phyloP scores from a whole-genome alignment of 345 rosid species.

The Bretschneidera sinensis region DNA sequence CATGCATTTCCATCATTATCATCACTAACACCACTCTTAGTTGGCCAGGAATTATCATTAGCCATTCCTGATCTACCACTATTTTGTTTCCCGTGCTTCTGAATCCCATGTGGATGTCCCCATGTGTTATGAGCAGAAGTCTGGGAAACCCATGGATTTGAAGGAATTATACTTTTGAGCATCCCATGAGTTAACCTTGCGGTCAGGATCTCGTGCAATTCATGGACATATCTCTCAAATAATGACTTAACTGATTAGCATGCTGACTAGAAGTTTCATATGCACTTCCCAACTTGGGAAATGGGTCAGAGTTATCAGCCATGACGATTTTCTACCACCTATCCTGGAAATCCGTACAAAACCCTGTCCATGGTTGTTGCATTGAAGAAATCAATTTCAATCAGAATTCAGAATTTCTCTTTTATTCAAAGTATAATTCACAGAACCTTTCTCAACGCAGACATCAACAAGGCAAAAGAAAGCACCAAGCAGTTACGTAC shows the following conservation, averaged over 20 bases:
- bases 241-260: constrained; percentile 23
- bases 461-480: too few relatives aligned
- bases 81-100: constrained; percentile 11
- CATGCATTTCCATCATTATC: background rate
- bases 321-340: constrained; percentile 2
- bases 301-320: constrained; percentile 12
- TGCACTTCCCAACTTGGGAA: constrained; percentile 16
- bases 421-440: too few relatives aligned
- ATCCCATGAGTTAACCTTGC: constrained; percentile 25
- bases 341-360: background rate
- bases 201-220: constrained; percentile 14
- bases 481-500: too few relatives aligned
- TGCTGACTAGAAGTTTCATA: constrained; percentile 10
- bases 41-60: constrained; percentile 20
- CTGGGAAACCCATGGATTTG: constrained; percentile 21
- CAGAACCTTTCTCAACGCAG: too few relatives aligned
- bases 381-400: background rate
- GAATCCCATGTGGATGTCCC: constrained; percentile 12
- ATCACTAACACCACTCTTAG: constrained; percentile 8
- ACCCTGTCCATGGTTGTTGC: background rate
- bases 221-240: constrained; percentile 17
- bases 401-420: background rate
- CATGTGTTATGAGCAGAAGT: constrained; percentile 13
- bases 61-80: constrained; percentile 16
- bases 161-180: constrained; percentile 21